Evolutionary conservation across 2,329 filamentous ascomycete species (phyloP), one percentile per base, ranked within the genome.

Genomic region (Scleromitrula shiraiana): DNA sequence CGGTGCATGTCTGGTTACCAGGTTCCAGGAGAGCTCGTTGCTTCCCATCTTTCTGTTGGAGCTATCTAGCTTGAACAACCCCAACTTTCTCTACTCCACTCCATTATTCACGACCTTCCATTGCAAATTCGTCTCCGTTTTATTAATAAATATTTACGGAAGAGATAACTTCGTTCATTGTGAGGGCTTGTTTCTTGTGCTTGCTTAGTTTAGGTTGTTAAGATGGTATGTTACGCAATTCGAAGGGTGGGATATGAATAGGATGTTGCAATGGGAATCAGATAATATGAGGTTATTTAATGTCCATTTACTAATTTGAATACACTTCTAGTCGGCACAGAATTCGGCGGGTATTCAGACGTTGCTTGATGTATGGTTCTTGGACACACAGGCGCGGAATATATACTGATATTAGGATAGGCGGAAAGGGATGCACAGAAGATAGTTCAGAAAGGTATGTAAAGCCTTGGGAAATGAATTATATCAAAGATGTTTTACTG

Each of bases 331-430:
- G 91, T 93, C 93, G 68, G 93, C 91, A 66, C 93, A 97, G 74
- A 97, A 97, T 76, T 97, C 93, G 58, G 84, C 88, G 64, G 93
- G 93, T 70, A 98, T 98, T 68, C 91, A 97, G 73, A 97, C 91
- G 66, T 83, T 98, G 65, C 88, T 98, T 72, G 93, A 97, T 73
- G 93, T 98, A 85, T 64, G 85, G 15, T 27, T 29, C 20, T 33
- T 5, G 19, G 9, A 12, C 42, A 10, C 20, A 39, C 24, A 20
- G 24, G 24, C 19, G 29, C 5, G 19, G 24, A 24, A 12, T 32
- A 24, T 24, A 35, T 49, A 39, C 35, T 46, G 29, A 47, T 44
- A 27, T 29, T 41, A 44, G 24, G 20, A 46, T 56, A 97, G 91
- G 90, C 93, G 62, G 93, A 98, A 79, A 85, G 89, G 70, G 91